These are phyloP conservation scores for Penicillium cosmopolitanum DNA, from an alignment of 495 filamentous ascomycete species.

Conservation along the genomic window DNA sequence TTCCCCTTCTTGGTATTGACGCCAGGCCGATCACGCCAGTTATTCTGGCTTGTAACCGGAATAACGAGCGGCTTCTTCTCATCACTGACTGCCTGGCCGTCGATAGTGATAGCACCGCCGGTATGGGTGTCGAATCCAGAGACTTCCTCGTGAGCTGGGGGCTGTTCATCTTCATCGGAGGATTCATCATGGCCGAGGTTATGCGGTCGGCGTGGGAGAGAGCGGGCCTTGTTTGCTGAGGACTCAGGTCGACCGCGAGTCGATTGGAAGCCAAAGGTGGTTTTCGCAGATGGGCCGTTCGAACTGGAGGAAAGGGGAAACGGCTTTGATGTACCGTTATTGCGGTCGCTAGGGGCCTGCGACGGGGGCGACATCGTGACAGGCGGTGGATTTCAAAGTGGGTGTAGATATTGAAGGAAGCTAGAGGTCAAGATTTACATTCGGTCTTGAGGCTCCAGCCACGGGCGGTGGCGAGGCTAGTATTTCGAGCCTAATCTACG, in stretches of 20 bases:
- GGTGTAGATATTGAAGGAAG: neutral
- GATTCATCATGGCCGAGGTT: constrained; percentile 46
- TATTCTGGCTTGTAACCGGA: constrained; percentile 64
- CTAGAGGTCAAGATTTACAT: constrained; percentile 2
- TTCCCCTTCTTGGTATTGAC: constrained; percentile 54
- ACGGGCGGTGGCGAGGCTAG: constrained; percentile 30
- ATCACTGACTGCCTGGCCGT: constrained; percentile 31
- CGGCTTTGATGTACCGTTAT: constrained; percentile 24
- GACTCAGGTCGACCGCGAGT: constrained; percentile 24
- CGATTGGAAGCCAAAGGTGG: constrained; percentile 41
- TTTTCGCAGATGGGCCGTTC: constrained; percentile 28
- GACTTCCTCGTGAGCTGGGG: constrained; percentile 52
- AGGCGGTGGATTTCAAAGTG: neutral
- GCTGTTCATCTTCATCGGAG: constrained; percentile 50
- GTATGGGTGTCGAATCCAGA: constrained; percentile 62
- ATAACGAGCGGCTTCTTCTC: constrained; percentile 64
- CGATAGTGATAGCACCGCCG: constrained; percentile 55
- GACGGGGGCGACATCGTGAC: constrained; percentile 28
- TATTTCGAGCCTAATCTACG: neutral
- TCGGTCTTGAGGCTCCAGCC: constrained; percentile 19
- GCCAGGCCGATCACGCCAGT: constrained; percentile 66
- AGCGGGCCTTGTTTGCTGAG: constrained; percentile 20
- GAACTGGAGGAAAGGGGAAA: constrained; percentile 36
- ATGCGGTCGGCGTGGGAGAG: constrained; percentile 42
- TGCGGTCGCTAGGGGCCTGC: constrained; percentile 9